Conservation (phyloP, 495 filamentous ascomycete species). For the Hyaloscypha variabilis region DNA sequence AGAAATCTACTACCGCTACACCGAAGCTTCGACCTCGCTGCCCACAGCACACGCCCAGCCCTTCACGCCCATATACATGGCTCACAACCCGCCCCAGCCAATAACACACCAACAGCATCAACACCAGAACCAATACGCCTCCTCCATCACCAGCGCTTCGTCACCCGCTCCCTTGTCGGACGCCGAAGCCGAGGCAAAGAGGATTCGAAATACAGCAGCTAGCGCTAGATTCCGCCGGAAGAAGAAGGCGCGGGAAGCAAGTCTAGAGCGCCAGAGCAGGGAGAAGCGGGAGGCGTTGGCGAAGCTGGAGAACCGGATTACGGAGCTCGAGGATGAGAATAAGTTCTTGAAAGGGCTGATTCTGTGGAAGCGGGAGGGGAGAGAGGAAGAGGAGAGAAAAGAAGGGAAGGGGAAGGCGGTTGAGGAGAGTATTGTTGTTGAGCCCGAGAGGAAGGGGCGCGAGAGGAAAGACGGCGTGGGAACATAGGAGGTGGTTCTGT, state of each 20-base stretch:
- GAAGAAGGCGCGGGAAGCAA: conserved; percentile 97
- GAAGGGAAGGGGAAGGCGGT: conserved; percentile 12
- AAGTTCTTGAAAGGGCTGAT: conserved; percentile 91
- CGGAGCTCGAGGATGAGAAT: conserved; percentile 90
- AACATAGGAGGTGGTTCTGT: too few species aligned
- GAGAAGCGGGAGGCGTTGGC: conserved; percentile 77
- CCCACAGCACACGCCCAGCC: background rate
- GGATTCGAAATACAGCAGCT: background rate
- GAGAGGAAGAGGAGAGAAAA: conserved; percentile 3
- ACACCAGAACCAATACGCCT: background rate
- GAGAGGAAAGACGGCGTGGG: background rate
- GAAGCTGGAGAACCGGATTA: conserved; percentile 77
- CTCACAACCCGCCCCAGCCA: background rate
- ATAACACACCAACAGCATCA: background rate
- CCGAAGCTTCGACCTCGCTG: background rate
- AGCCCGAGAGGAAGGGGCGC: conserved; percentile 6
- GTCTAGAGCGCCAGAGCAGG: conserved; percentile 82
- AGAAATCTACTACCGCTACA: background rate
- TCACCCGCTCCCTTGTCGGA: background rate
- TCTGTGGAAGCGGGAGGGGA: conserved; percentile 64
- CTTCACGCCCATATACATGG: background rate
- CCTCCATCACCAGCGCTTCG: background rate
- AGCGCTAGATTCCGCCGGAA: conserved; percentile 45
- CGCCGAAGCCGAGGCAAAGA: background rate
- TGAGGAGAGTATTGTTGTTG: conserved; percentile 2